Evolutionary conservation across 352 stramenopile genomes (phyloP).

Genomic region (Phytophthora lateralis): DNA sequence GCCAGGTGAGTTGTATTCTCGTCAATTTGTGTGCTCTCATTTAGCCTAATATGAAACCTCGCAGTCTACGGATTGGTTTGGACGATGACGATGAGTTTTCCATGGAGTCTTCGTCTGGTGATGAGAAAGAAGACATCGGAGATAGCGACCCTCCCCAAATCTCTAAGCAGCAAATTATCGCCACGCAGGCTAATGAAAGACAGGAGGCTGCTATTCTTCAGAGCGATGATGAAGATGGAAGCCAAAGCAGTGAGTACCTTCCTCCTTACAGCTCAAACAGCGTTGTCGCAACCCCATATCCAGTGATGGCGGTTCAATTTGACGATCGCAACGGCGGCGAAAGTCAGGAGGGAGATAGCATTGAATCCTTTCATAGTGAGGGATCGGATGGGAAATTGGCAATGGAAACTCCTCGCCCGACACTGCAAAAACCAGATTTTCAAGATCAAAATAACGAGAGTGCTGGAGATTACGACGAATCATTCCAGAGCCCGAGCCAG

Average conservation of each 20-base stretch:
- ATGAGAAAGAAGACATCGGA: conserved; percentile 2
- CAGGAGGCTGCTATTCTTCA: not conserved
- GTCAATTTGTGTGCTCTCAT: not conserved
- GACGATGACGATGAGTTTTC: conserved; percentile 45
- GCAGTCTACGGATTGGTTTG: conserved; percentile 43
- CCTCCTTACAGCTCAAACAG: not conserved
- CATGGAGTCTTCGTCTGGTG: conserved; percentile 32
- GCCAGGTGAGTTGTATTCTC: conserved; percentile 7
- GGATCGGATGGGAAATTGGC: not conserved
- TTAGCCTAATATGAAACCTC: conserved; percentile 7
- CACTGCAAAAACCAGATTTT: not conserved
- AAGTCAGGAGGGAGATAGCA: conserved; percentile 15
- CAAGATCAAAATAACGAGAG: conserved; percentile 13
- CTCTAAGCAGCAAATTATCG: not conserved
- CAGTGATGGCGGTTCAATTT: not conserved
- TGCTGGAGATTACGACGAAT: conserved; percentile 20
- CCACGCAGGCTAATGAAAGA: not conserved
- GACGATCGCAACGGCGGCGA: conserved; percentile 9
- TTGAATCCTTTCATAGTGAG: conserved; percentile 22
- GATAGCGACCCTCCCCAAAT: not conserved
- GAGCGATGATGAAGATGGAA: conserved; percentile 8
- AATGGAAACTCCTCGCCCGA: not conserved
- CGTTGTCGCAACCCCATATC: not conserved
- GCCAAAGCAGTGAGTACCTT: conserved; percentile 5
- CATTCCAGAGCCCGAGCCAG: conserved; percentile 43